A percentile compares a stretch with the other conserved stretches of the same genome.
phyloP scores from a whole-genome alignment of 2,329 filamentous ascomycete species.

The Orbilia oligospora region DNA sequence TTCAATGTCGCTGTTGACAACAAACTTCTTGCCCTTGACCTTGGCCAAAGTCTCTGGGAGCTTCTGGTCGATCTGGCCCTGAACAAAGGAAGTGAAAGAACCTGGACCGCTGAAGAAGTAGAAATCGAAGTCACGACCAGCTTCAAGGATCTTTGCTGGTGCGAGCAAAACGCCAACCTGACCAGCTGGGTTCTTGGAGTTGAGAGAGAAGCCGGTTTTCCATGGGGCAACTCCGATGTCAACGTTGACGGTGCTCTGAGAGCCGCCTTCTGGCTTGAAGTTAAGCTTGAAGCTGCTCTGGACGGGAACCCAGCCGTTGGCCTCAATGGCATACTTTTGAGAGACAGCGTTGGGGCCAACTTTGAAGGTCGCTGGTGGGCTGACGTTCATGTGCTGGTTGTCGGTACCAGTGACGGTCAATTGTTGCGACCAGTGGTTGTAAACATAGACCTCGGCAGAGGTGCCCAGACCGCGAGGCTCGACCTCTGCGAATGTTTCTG shows the following conservation, averaged over 20 bases:
- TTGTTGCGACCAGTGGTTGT: constrained; percentile 40
- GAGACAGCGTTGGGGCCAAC: constrained; percentile 33
- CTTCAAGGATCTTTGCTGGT: constrained; percentile 56
- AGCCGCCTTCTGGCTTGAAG: constrained; percentile 30
- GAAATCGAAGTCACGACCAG: constrained; percentile 54
- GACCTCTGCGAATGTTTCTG: constrained; percentile 6
- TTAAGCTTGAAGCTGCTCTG: constrained; percentile 51
- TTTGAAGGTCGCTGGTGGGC: constrained; percentile 24
- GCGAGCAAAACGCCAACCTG: constrained; percentile 48
- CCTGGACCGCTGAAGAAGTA: constrained; percentile 46
- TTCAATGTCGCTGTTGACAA: constrained; percentile 22
- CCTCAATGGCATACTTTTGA: constrained; percentile 35
- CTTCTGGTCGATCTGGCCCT: constrained; percentile 48
- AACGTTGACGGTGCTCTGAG: constrained; percentile 43
- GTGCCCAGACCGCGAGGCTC: constrained; percentile 51
- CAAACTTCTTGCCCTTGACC: constrained; percentile 36
- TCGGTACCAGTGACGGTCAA: constrained; percentile 31
- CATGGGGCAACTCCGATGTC: constrained; percentile 42
- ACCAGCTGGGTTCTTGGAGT: constrained; percentile 28
- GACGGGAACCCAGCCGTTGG: constrained; percentile 50
- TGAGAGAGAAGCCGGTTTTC: constrained; percentile 31
- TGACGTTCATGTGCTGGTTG: constrained; percentile 34
- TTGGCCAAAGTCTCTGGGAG: constrained; percentile 24
- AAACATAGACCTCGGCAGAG: constrained; percentile 39
- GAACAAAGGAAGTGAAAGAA: constrained; percentile 37